Base-by-base conservation (phyloP, 805 yeast genomes). In the Candida dajiaensis region DNA sequence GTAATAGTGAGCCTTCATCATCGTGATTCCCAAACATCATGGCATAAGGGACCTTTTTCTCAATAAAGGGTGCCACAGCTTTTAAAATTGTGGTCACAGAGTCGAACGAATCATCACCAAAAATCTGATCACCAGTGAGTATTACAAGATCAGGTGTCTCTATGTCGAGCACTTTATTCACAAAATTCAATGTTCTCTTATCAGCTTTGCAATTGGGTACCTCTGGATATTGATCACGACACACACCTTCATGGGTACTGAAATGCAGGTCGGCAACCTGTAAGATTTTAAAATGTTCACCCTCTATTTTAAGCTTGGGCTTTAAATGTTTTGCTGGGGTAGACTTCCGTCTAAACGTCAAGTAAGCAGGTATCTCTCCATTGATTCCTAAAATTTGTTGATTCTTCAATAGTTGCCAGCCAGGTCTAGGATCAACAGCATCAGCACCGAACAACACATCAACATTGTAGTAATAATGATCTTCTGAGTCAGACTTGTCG, bases 181-280 rank as follows among this genome's bases (percentile, higher is more conserved):
- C 58, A 57, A 90, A 89, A 6, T 62, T 56, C 26, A 76, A 48
- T 0, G 98, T 88, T 26, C 62, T 47, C 35, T 45, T 46, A 40
- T 59, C 99, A 0, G 98, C 98, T 49, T 74, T 66, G 60, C 98
- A 94, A 12, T 65, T 68, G 6, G 67, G 68, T 3, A 65, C 65
- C 18, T 71, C 70, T 1, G 94, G 92, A 37, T 61, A 77, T 12
- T 85, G 82, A 59, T 90, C 95, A 44, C 84, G 70, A 58, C 98
- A 94, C 41, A 64, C 63, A 13, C 97, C 97, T 45, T 69, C 74
- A 6, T 89, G 90, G 0, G 96, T 85, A n/a, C 94, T 76, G 61
- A 85, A 83, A 65, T 94, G 99, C 47, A 92, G 69, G 63, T 94
- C 98, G 0, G 97, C 95, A 6, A 92, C 78, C 64, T 94, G 99